A percentile compares a stretch with the other conserved stretches of the same genome.
These are phyloP conservation scores for Aspergillus thermomutatus DNA, from an alignment of 2,329 filamentous ascomycete genomes.

Conservation along the genomic window DNA sequence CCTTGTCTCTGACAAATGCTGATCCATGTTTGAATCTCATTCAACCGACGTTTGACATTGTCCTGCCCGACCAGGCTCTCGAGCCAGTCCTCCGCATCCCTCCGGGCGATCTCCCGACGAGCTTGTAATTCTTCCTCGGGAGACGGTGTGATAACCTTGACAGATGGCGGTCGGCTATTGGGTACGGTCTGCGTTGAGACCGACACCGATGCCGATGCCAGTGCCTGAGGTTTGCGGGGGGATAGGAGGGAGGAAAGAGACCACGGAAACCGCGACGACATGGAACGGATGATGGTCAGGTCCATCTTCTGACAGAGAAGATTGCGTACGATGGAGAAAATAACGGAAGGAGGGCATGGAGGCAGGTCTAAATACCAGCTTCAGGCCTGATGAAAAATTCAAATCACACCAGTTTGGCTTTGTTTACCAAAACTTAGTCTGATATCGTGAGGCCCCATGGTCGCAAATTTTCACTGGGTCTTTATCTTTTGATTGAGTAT, in stretches of 20 bases:
- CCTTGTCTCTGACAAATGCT: slow-evolving; percentile 20
- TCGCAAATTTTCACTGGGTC: neutral
- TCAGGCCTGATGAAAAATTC: neutral
- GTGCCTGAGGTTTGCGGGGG: neutral
- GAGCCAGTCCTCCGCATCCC: slow-evolving; percentile 12
- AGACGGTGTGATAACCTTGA: neutral
- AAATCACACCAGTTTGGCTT: neutral
- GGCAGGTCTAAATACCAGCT: neutral
- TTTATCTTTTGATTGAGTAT: neutral
- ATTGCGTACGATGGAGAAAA: neutral
- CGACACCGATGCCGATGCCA: neutral
- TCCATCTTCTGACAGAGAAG: neutral
- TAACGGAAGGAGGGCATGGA: neutral
- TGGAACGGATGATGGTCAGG: neutral
- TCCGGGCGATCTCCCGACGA: slow-evolving; percentile 8
- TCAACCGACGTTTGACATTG: slow-evolving; percentile 18
- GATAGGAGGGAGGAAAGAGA: neutral
- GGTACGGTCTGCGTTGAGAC: neutral
- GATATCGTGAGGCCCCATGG: neutral
- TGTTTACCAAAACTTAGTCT: neutral
- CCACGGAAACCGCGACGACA: neutral
- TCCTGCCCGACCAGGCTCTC: slow-evolving; percentile 14
- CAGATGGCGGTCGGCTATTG: neutral
- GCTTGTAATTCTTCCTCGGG: slow-evolving; percentile 6
- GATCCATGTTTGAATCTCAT: slow-evolving; percentile 18